Evolutionary conservation across 495 filamentous ascomycete genomes (phyloP).

Genomic region (Penicillium silybi): DNA sequence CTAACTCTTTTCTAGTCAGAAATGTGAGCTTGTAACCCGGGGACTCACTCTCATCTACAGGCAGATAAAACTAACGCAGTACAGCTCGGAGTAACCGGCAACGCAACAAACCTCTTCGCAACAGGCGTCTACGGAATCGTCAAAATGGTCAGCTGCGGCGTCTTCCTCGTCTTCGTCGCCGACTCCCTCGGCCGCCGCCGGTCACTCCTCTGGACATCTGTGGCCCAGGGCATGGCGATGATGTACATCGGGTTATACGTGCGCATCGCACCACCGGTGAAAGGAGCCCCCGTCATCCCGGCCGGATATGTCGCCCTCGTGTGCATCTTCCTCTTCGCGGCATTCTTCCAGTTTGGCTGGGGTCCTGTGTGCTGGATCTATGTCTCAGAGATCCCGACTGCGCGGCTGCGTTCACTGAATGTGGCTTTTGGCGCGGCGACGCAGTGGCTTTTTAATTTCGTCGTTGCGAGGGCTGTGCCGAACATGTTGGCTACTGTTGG

Average conservation of each 20-base stretch:
- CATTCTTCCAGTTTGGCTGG: slow-evolving; percentile 77
- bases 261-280: slow-evolving; percentile 60
- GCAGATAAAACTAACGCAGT: background rate
- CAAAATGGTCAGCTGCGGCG: slow-evolving; percentile 52
- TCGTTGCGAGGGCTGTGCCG: slow-evolving; percentile 37
- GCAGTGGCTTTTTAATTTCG: slow-evolving; percentile 47
- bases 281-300: slow-evolving; percentile 45
- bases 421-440: slow-evolving; percentile 66
- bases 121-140: slow-evolving; percentile 54
- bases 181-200: slow-evolving; percentile 68
- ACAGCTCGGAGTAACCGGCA: slow-evolving; percentile 42
- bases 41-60: background rate
- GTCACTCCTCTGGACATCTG: slow-evolving; percentile 68
- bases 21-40: slow-evolving; percentile 16
- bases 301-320: slow-evolving; percentile 66
- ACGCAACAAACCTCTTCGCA: slow-evolving; percentile 47
- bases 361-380: slow-evolving; percentile 78
- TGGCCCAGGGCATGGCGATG: slow-evolving; percentile 68
- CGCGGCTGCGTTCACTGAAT: slow-evolving; percentile 62
- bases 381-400: slow-evolving; percentile 69
- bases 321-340: slow-evolving; percentile 70
- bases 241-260: slow-evolving; percentile 80
- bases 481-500: slow-evolving; percentile 55
- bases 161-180: slow-evolving; percentile 66
- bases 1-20: slow-evolving; percentile 11